A percentile compares a stretch with the other conserved stretches of the same genome.
phyloP scores from a whole-genome alignment of 2,329 filamentous ascomycete species.

The Elsinoe necatrix region DNA sequence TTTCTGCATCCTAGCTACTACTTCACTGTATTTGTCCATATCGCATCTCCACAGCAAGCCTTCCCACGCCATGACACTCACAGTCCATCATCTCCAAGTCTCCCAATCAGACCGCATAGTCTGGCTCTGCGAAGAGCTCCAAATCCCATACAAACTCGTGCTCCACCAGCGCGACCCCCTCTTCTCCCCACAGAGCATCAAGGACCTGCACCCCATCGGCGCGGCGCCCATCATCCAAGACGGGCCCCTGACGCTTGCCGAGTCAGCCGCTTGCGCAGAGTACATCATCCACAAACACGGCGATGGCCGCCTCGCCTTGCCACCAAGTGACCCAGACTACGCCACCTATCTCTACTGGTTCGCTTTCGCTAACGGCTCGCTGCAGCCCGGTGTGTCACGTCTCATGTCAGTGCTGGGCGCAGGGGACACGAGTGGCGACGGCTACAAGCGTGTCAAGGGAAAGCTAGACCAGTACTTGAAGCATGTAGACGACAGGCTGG shows the following conservation, averaged over 20 bases:
- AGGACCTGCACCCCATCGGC: conserved; percentile 38
- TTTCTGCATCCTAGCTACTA: conserved; percentile 31
- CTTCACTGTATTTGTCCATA: too few relatives aligned
- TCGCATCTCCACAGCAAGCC: too few relatives aligned
- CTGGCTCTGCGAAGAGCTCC: conserved; percentile 58
- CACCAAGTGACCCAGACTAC: conserved; percentile 42
- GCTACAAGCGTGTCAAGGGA: conserved; percentile 26
- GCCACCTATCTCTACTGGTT: conserved; percentile 58
- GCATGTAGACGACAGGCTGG: conserved; percentile 44
- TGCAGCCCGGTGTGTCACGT: conserved; percentile 31
- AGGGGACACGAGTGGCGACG: conserved; percentile 25
- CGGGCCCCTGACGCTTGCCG: conserved; percentile 44
- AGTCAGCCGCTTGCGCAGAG: conserved; percentile 52
- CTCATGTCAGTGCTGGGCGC: conserved; percentile 15
- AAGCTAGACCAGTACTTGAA: conserved; percentile 35
- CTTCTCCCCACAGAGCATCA: conserved; percentile 26
- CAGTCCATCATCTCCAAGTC: conserved; percentile 32
- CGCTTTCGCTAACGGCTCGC: conserved; percentile 43
- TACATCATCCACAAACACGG: conserved; percentile 52
- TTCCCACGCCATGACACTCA: conserved; percentile 32
- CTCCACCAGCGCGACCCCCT: conserved; percentile 40
- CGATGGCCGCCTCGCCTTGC: conserved; percentile 41
- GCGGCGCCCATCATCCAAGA: conserved; percentile 55
- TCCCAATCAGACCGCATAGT: conserved; percentile 57
- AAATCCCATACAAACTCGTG: conserved; percentile 45